Percentiles rank a stretch among this genome's conserved stretches.
These are phyloP conservation scores for Globisporangium takayamanum DNA, from an alignment of 352 stramenopile genomes.

Conservation along the genomic window DNA sequence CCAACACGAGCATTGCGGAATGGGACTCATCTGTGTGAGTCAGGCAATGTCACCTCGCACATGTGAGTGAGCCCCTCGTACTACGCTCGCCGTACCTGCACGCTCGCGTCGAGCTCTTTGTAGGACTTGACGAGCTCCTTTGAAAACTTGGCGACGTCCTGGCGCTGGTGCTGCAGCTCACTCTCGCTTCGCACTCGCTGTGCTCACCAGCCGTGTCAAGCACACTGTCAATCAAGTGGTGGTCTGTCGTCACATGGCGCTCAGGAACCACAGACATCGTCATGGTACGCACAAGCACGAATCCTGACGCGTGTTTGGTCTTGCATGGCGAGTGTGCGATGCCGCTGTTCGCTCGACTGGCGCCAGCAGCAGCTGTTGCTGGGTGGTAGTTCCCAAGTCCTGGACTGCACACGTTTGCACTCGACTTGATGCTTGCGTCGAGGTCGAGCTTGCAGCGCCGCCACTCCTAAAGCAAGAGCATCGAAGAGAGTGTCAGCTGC, in stretches of 20 bases:
- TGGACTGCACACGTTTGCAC: constrained; percentile 4
- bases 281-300: constrained; percentile 20
- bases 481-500: neutral
- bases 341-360: constrained; percentile 8
- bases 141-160: constrained; percentile 25
- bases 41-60: too few species aligned
- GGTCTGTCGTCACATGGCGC: too few species aligned
- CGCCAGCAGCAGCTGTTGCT: constrained; percentile 11
- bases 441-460: neutral
- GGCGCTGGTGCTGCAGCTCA: constrained; percentile 23
- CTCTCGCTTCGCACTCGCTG: constrained; percentile 35
- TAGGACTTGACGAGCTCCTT: constrained; percentile 57
- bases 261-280: neutral
- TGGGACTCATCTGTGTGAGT: neutral
- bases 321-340: constrained; percentile 19
- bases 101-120: constrained; percentile 25
- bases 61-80: too few species aligned
- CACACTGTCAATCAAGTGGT: neutral
- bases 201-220: neutral
- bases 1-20: neutral
- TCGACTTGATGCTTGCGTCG: neutral
- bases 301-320: constrained; percentile 28
- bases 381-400: constrained; percentile 18
- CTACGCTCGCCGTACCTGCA: constrained; percentile 20
- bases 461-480: neutral